Conservation (phyloP, 2,329 filamentous ascomycete species). For the Diplodia seriata region DNA sequence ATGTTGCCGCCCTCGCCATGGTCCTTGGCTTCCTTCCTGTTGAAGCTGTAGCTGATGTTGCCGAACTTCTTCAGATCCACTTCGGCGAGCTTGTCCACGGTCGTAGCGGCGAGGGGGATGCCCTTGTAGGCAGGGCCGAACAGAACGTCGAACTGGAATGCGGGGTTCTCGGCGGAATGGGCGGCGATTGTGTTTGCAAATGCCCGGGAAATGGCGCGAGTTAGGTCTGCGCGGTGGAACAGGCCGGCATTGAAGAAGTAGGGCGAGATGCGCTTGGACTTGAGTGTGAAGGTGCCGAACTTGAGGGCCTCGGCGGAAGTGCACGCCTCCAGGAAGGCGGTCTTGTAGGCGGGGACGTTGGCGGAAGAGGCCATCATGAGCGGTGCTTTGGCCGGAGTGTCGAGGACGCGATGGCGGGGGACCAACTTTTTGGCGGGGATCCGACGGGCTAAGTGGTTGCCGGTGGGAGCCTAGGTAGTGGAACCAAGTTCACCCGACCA, state of each 20-base stretch:
- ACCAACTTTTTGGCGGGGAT: slow-evolving; percentile 29
- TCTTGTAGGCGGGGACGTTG: slow-evolving; percentile 59
- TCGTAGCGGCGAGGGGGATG: slow-evolving; percentile 84
- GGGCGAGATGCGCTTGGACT: slow-evolving; percentile 87
- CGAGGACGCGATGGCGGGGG: slow-evolving; percentile 3
- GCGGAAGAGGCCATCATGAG: slow-evolving; percentile 30
- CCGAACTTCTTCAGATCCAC: slow-evolving; percentile 71
- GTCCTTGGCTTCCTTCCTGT: slow-evolving; percentile 95
- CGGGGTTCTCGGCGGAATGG: slow-evolving; percentile 50
- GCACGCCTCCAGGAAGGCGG: slow-evolving; percentile 73
- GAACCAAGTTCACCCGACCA: slow-evolving; percentile 30
- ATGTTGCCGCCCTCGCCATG: slow-evolving; percentile 95
- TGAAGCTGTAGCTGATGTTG: slow-evolving; percentile 82
- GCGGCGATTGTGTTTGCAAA: slow-evolving; percentile 71
- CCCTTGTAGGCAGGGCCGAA: slow-evolving; percentile 98
- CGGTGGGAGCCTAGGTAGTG: slow-evolving; percentile 1
- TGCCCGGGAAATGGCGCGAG: slow-evolving; percentile 78
- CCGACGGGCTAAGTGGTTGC: slow-evolving; percentile 13
- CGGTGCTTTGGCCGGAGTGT: background rate
- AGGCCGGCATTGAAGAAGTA: slow-evolving; percentile 98
- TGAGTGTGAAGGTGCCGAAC: slow-evolving; percentile 86
- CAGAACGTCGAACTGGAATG: slow-evolving; percentile 78
- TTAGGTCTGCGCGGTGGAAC: slow-evolving; percentile 81
- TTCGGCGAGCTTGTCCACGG: slow-evolving; percentile 75
- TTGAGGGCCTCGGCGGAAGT: slow-evolving; percentile 73